Conservation (phyloP, 1,139 yeast genomes). For the Blastobotrys serpentis region DNA sequence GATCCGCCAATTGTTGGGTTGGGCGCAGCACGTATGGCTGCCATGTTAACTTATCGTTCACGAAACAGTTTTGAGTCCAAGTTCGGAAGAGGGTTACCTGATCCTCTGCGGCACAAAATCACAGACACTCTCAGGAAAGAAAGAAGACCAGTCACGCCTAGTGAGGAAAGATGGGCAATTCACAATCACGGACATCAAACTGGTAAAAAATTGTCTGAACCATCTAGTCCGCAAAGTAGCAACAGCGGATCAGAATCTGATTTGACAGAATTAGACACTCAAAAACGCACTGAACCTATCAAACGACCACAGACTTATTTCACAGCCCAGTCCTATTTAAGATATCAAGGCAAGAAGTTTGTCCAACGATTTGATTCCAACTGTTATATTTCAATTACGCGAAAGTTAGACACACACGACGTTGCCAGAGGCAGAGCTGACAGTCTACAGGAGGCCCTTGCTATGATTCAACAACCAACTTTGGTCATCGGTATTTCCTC, state of each 20-base stretch:
- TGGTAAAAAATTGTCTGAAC: conserved; percentile 29
- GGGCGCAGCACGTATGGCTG: conserved; percentile 97
- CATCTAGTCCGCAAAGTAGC: conserved; percentile 24
- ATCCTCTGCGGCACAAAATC: conserved; percentile 41
- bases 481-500: conserved; percentile 85
- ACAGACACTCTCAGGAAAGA: conserved; percentile 24
- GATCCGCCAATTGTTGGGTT: conserved; percentile 84
- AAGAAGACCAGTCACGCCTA: conserved; percentile 40
- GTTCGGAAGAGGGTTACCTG: conserved; percentile 78
- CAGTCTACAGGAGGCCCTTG: conserved; percentile 50
- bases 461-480: conserved; percentile 65
- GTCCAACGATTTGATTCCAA: conserved; percentile 90
- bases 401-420: conserved; percentile 94
- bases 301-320: conserved; percentile 79
- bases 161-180: conserved; percentile 57
- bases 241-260: conserved; percentile 13
- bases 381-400: conserved; percentile 88
- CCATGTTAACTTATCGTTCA: conserved; percentile 86
- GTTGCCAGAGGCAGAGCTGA: conserved; percentile 76
- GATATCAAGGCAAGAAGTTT: conserved; percentile 92
- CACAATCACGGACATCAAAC: conserved; percentile 63
- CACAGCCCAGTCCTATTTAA: conserved; percentile 89
- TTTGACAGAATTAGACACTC: conserved; percentile 12
- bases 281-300: conserved; percentile 20
- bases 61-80: conserved; percentile 87